Evolutionary conservation across 2,329 filamentous ascomycete species (phyloP).

Genomic region (Ophiognomonia clavigignenti-juglandacearum): DNA sequence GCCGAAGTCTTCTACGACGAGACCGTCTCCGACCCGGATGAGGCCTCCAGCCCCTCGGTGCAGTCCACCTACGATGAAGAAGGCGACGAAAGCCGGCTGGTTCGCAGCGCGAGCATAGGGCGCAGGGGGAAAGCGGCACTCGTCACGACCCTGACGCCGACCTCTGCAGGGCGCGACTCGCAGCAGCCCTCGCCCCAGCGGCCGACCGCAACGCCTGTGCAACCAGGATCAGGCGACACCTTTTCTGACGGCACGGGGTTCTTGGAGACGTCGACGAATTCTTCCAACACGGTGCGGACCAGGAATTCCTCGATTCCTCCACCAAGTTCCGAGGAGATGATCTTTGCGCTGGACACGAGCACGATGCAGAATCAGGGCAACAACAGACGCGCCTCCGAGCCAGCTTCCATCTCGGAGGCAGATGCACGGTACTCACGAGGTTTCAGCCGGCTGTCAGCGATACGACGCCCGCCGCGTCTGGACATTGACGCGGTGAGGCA

Average conservation of each 20-base stretch:
- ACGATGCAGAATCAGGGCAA: constrained; percentile 38
- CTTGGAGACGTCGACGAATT: constrained; percentile 41
- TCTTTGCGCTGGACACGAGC: constrained; percentile 46
- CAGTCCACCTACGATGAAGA: constrained; percentile 34
- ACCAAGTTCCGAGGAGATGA: constrained; percentile 40
- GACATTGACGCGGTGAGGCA: constrained; percentile 78
- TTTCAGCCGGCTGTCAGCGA: constrained; percentile 47
- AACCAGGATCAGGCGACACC: constrained; percentile 29
- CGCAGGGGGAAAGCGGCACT: constrained; percentile 55
- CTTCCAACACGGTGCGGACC: constrained; percentile 37
- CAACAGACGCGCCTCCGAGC: constrained; percentile 17
- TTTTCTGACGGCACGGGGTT: constrained; percentile 42
- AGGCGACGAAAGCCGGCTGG: constrained; percentile 53
- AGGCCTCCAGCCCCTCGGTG: constrained; percentile 22
- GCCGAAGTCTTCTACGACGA: constrained; percentile 48
- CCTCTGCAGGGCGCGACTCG: constrained; percentile 20
- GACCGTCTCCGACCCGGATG: constrained; percentile 35
- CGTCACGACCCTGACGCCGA: constrained; percentile 30
- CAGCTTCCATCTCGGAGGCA: constrained; percentile 22
- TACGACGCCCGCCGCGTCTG: constrained; percentile 65
- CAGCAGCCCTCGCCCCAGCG: constrained; percentile 24
- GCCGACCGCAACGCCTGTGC: constrained; percentile 33
- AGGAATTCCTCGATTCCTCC: constrained; percentile 19
- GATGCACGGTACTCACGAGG: constrained; percentile 16
- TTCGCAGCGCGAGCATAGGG: constrained; percentile 57